Evolutionary conservation across 2,329 filamentous ascomycete genomes (phyloP), one percentile per base, ranked within the genome.

Genomic region (Davidsoniella virescens): DNA sequence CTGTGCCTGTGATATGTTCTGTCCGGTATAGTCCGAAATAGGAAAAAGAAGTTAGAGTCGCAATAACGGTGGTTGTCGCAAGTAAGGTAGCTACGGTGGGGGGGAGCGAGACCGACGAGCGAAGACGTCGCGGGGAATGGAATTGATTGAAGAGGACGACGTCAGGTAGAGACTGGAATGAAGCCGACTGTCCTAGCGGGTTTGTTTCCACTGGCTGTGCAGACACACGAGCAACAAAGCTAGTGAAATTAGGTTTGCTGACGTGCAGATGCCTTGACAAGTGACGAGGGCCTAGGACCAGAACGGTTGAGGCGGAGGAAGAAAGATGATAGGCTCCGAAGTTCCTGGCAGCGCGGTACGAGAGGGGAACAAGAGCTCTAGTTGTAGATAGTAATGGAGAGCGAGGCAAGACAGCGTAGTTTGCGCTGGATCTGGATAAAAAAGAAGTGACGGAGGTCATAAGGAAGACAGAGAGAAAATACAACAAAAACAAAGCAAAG

Each of bases 31-130:
- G 37, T 5, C 45, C 33, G 38, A 47, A 47, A 25, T 16, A 37
- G 33, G 18, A 47, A 47, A 47, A 9, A 20, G 45, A 26, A 20
- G 23, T 25, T 39, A 39, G 14, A 8, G 23, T 25, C 17, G 17
- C 17, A 47, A 38, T 38, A 25, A 23, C 26, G 12, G 42, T 20
- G 16, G 26, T 33, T 33, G 26, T 33, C 26, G 26, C 26, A 33
- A 42, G 18, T 8, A 51, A 42, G 14, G 42, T 33, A 17, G 49
- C 23, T 20, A 44, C 29, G n/a, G 26, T 36, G 26, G 38, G 12
- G 12, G 39, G 23, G 10, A 42, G 26, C 12, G 49, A 39, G 36
- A 51, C 33, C n/a, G 49, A 51, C 33, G 49, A 51, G 43, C 46
- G 49, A 36, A 51, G 43, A 29, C 49, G 49, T 17, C 29, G 49